Conservation (phyloP, 495 filamentous ascomycete genomes). For the Xylaria palmicola region DNA sequence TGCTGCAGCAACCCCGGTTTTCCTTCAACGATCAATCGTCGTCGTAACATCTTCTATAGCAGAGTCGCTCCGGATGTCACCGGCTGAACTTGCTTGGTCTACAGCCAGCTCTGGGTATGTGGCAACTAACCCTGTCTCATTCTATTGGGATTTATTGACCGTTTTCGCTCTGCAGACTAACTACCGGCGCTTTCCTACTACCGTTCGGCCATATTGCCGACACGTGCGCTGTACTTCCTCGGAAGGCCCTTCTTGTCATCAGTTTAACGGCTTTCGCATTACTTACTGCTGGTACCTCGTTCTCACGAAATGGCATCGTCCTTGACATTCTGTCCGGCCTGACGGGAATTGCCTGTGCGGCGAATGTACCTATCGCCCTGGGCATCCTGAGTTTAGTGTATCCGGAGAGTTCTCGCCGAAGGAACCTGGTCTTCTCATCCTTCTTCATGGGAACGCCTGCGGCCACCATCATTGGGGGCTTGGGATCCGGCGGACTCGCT, state of each 20-base stretch:
- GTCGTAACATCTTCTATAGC: constrained; percentile 60
- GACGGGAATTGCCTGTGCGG: constrained; percentile 58
- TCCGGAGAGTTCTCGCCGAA: constrained; percentile 47
- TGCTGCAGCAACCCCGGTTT: constrained; percentile 61
- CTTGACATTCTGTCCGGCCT: constrained; percentile 60
- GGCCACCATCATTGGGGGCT: constrained; percentile 59
- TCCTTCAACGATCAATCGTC: constrained; percentile 54
- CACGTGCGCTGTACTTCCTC: constrained; percentile 49
- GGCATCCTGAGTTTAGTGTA: constrained; percentile 61
- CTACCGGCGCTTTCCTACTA: constrained; percentile 59
- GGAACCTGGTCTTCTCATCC: constrained; percentile 63
- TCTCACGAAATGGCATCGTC: constrained; percentile 51
- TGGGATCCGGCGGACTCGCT: constrained; percentile 58
- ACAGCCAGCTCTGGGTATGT: constrained; percentile 55
- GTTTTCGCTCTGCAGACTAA: constrained; percentile 32
- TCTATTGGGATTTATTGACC: constrained; percentile 22
- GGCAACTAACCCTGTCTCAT: neutral
- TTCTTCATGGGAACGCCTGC: constrained; percentile 63
- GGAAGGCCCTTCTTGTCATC: constrained; percentile 55
- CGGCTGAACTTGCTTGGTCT: constrained; percentile 63
- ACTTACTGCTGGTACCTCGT: constrained; percentile 52
- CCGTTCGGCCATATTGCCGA: constrained; percentile 64
- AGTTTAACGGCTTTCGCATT: constrained; percentile 56
- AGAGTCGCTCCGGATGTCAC: constrained; percentile 59
- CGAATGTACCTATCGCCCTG: constrained; percentile 58